phyloP scores from a whole-genome alignment of 805 yeast species.

The Hanseniaspora singularis region DNA sequence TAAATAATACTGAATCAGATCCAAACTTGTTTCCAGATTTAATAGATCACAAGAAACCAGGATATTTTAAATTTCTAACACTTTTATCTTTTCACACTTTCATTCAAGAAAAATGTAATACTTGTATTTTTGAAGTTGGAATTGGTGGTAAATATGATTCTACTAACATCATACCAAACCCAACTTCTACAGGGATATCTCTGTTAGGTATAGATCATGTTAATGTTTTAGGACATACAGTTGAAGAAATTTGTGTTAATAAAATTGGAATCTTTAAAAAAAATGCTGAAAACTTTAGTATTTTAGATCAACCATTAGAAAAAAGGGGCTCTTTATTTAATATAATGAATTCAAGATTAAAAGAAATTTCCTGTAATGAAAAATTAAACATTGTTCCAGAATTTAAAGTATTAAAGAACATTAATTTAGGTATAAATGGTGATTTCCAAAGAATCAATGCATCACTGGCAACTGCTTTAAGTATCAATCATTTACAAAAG shows the following conservation, averaged over 20 bases:
- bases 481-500: constrained; percentile 41
- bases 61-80: constrained; percentile 84
- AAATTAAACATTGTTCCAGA: constrained; percentile 42
- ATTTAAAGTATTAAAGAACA: constrained; percentile 29
- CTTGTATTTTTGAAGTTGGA: constrained; percentile 95
- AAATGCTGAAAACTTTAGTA: constrained; percentile 55
- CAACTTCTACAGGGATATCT: constrained; percentile 76
- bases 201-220: constrained; percentile 89
- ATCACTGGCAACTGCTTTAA: constrained; percentile 66
- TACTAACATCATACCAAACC: constrained; percentile 73
- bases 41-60: constrained; percentile 66
- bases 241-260: constrained; percentile 89
- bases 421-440: constrained; percentile 65
- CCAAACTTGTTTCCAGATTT: constrained; percentile 56
- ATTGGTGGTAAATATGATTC: constrained; percentile 97
- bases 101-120: constrained; percentile 73
- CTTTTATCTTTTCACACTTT: constrained; percentile 84
- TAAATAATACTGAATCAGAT: constrained; percentile 49
- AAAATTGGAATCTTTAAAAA: constrained; percentile 84
- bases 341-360: constrained; percentile 53
- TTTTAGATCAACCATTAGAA: constrained; percentile 38
- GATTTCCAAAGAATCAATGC: constrained; percentile 79
- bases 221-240: constrained; percentile 70
- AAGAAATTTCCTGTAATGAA: constrained; percentile 38
- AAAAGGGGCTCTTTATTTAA: constrained; percentile 36